These are phyloP conservation scores for Suillus lakei DNA, from an alignment of 768 basidiomycete genomes.

Conservation along the genomic window DNA sequence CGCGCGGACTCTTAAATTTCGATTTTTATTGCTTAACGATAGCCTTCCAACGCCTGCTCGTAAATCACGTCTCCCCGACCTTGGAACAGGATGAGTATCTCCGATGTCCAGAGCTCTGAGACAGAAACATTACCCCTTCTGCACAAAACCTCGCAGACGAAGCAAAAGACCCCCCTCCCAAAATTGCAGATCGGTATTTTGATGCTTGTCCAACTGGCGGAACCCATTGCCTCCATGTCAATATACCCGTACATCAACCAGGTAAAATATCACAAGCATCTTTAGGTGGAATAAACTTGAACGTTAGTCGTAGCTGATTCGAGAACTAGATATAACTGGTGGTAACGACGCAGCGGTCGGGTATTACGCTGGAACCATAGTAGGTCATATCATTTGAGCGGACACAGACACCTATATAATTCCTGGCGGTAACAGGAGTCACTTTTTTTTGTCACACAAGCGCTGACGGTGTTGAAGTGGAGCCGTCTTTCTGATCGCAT, in stretches of 20 bases:
- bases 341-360: constrained; percentile 50
- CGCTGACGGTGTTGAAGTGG: constrained; percentile 34
- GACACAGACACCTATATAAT: constrained; percentile 9
- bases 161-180: constrained; percentile 37
- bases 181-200: constrained; percentile 44
- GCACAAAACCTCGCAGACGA: not conserved
- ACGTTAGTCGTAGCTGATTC: constrained; percentile 36
- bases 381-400: constrained; percentile 20
- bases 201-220: constrained; percentile 38
- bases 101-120: not conserved
- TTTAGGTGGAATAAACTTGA: not conserved
- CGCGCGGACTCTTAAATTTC: not conserved
- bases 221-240: constrained; percentile 42
- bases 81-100: not conserved
- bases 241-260: constrained; percentile 57
- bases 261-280: constrained; percentile 25
- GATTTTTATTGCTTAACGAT: not conserved
- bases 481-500: constrained; percentile 38
- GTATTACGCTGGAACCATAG: constrained; percentile 54
- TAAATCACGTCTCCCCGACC: not conserved
- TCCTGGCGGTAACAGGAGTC: constrained; percentile 38
- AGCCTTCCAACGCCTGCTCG: not conserved
- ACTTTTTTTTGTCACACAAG: constrained; percentile 32
- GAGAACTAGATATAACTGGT: constrained; percentile 46
- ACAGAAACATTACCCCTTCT: not conserved